Evolutionary conservation across 2,329 filamentous ascomycete genomes (phyloP).

Genomic region (Curvularia eragrostidis): DNA sequence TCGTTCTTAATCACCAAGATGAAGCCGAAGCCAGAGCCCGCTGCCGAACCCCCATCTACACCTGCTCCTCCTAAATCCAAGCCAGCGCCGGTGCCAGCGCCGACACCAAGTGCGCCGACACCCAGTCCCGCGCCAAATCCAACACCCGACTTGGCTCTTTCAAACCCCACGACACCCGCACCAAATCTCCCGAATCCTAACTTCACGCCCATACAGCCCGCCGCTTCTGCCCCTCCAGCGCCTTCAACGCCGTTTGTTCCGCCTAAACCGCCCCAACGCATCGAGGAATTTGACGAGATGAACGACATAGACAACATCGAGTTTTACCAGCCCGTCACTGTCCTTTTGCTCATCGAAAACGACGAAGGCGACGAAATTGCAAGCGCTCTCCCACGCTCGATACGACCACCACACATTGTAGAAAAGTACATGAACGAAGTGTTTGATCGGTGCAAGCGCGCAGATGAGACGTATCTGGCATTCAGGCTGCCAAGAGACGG

Average conservation of each 20-base stretch:
- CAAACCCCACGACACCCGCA: slow-evolving; percentile 10
- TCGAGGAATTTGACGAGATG: slow-evolving; percentile 53
- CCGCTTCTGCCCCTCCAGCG: slow-evolving; percentile 15
- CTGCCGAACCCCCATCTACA: slow-evolving; percentile 34
- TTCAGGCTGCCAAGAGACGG: slow-evolving; percentile 59
- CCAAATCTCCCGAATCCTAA: slow-evolving; percentile 14
- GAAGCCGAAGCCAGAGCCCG: slow-evolving; percentile 56
- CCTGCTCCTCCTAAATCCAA: slow-evolving; percentile 33
- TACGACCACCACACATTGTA: slow-evolving; percentile 54
- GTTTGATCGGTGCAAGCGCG: slow-evolving; percentile 63
- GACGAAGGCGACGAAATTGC: slow-evolving; percentile 57
- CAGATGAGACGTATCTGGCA: slow-evolving; percentile 63
- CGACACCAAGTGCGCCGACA: background rate
- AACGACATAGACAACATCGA: slow-evolving; percentile 52
- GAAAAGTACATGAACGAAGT: slow-evolving; percentile 50
- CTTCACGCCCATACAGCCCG: slow-evolving; percentile 24
- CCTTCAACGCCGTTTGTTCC: slow-evolving; percentile 27
- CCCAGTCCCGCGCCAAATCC: slow-evolving; percentile 9
- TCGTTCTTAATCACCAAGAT: slow-evolving; percentile 80
- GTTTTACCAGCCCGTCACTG: slow-evolving; percentile 75
- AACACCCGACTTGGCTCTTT: slow-evolving; percentile 15
- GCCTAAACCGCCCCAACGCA: slow-evolving; percentile 41
- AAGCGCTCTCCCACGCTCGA: slow-evolving; percentile 60
- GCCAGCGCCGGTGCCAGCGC: background rate
- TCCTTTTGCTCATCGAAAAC: slow-evolving; percentile 62